Evolutionary conservation across 441 rosid species (phyloP).

Genomic region (Metrosideros polymorpha): DNA sequence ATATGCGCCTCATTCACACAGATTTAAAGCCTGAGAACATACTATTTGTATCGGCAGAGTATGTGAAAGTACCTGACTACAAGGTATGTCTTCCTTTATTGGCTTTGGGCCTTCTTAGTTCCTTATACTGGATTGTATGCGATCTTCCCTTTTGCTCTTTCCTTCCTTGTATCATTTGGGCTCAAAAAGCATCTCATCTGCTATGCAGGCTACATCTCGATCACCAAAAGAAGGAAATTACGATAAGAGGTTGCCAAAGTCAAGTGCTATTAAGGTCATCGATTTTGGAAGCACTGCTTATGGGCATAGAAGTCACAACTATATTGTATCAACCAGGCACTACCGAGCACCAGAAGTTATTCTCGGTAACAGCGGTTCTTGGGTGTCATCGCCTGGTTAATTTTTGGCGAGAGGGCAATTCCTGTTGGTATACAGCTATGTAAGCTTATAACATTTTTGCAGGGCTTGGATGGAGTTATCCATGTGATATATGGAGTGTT

Average conservation of each 20-base stretch:
- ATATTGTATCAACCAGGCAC: conserved; percentile 86
- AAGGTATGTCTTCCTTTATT: conserved; percentile 35
- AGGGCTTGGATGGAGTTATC: conserved; percentile 96
- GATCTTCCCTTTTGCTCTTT: neutral
- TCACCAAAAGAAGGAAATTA: conserved; percentile 76
- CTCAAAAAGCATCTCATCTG: neutral
- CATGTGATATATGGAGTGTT: conserved; percentile 92
- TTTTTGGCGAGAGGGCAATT: neutral
- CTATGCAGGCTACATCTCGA: conserved; percentile 41
- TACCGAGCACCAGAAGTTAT: conserved; percentile 96
- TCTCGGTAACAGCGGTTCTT: conserved; percentile 37
- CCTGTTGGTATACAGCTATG: neutral
- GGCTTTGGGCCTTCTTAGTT: neutral
- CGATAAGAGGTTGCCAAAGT: conserved; percentile 76
- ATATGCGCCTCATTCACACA: conserved; percentile 74
- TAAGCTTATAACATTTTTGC: neutral
- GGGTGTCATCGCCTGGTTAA: neutral
- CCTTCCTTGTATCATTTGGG: neutral
- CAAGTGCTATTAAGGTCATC: conserved; percentile 90
- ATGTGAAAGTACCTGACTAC: conserved; percentile 75
- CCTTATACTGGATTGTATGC: neutral
- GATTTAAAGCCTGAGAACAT: conserved; percentile 96
- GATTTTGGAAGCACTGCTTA: conserved; percentile 93
- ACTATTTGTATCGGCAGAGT: conserved; percentile 80
- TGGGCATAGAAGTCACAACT: conserved; percentile 82